Percentiles rank a stretch among this genome's conserved stretches.
phyloP scores from a whole-genome alignment of 2,329 filamentous ascomycete species.

The Dendrostoma leiphaemia region DNA sequence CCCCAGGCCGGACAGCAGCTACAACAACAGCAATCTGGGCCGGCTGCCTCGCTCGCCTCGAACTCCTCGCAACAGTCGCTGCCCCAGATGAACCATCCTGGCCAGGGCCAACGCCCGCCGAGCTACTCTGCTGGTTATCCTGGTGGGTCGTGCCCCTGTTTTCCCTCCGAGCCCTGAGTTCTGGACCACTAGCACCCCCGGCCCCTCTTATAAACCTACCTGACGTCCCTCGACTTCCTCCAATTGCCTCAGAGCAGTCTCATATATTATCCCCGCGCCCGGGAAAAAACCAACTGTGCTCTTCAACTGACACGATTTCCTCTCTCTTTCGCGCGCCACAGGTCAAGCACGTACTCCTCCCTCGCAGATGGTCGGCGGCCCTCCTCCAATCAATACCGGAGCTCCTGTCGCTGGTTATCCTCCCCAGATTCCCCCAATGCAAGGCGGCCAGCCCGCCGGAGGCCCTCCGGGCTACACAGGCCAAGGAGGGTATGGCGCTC shows the following conservation, averaged over 20 bases:
- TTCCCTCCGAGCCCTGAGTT: constrained; percentile 1
- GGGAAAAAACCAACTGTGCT: not conserved
- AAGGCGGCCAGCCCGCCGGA: constrained; percentile 39
- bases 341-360: constrained; percentile 54
- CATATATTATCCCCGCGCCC: constrained; percentile 42
- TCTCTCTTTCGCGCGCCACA: constrained; percentile 5
- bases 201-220: constrained; percentile 24
- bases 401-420: constrained; percentile 57
- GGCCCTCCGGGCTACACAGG: constrained; percentile 47
- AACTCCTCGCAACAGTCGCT: constrained; percentile 47
- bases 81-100: constrained; percentile 63
- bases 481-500: constrained; percentile 43
- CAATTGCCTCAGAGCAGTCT: constrained; percentile 48
- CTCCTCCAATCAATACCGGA: constrained; percentile 66
- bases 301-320: not conserved
- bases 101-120: constrained; percentile 58
- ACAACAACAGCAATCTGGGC: constrained; percentile 31
- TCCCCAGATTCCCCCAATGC: constrained; percentile 45
- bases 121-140: constrained; percentile 54
- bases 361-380: constrained; percentile 60
- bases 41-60: constrained; percentile 44
- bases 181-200: not conserved
- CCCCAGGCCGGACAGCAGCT: constrained; percentile 2
- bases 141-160: constrained; percentile 17
- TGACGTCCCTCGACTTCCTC: constrained; percentile 42